These are phyloP conservation scores for Glycine tomentella DNA, from an alignment of 306 rosid genomes.

Conservation along the genomic window DNA sequence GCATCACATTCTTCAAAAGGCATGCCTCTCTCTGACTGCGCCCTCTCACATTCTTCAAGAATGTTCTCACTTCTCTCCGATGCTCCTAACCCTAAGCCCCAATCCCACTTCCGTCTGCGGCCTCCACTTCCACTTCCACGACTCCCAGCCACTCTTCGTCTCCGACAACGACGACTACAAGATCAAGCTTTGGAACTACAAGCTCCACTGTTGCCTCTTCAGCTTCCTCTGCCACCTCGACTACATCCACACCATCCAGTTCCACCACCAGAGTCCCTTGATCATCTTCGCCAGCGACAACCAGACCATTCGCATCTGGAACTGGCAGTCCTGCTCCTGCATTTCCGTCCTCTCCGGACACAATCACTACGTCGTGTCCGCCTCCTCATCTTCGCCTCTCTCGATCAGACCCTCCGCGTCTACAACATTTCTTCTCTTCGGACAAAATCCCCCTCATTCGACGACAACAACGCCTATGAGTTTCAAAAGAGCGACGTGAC, in stretches of 20 bases:
- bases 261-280: conserved; percentile 80
- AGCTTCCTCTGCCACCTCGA: conserved; percentile 81
- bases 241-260: conserved; percentile 76
- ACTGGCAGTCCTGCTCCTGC: conserved; percentile 85
- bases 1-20: no score
- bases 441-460: not conserved
- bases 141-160: conserved; percentile 77
- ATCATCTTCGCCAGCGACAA: conserved; percentile 84
- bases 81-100: no score
- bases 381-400: conserved; percentile 80
- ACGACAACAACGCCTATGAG: no score
- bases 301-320: conserved; percentile 85
- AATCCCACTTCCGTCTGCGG: conserved; percentile 84
- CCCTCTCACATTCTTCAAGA: no score
- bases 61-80: no score
- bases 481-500: conserved; percentile 14
- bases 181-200: conserved; percentile 84
- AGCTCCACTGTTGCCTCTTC: conserved; percentile 72
- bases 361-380: conserved; percentile 82
- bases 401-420: conserved; percentile 84
- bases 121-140: conserved; percentile 79
- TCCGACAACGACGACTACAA: conserved; percentile 80
- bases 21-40: no score
- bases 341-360: conserved; percentile 78
- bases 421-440: conserved; percentile 65